A percentile compares a stretch with the other conserved stretches of the same genome.
Evolutionary conservation across 257 asterid genomes (phyloP).

Genomic region (Coffea canephora): DNA sequence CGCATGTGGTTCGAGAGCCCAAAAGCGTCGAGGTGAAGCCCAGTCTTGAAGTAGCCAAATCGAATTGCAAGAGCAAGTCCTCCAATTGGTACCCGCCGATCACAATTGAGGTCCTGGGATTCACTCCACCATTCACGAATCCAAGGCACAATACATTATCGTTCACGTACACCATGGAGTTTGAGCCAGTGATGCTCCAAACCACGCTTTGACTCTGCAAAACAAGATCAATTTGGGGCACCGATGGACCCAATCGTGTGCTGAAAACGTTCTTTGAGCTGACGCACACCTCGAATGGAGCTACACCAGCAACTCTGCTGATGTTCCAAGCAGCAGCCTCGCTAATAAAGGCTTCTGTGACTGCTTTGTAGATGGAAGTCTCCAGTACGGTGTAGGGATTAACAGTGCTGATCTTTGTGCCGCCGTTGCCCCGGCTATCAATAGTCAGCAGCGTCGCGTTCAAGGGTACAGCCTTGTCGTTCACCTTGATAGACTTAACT

Average conservation of each 20-base stretch:
- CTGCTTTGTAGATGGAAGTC: slow-evolving; percentile 38
- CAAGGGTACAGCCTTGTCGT: slow-evolving; percentile 3
- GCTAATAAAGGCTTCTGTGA: slow-evolving; percentile 16
- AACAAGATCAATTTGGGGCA: slow-evolving; percentile 49
- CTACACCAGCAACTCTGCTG: slow-evolving; percentile 27
- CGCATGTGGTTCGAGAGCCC: slow-evolving; percentile 52
- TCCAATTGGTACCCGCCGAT: slow-evolving; percentile 59
- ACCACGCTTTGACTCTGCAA: slow-evolving; percentile 43
- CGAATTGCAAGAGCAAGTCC: slow-evolving; percentile 54
- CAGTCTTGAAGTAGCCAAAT: slow-evolving; percentile 52
- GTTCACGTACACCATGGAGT: slow-evolving; percentile 53
- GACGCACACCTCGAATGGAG: slow-evolving; percentile 61
- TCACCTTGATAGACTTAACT: slow-evolving; percentile 15
- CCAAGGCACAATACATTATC: slow-evolving; percentile 47
- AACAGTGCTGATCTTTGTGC: slow-evolving; percentile 26
- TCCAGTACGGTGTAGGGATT: slow-evolving; percentile 51
- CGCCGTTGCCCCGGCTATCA: slow-evolving; percentile 16
- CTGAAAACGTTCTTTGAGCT: slow-evolving; percentile 27
- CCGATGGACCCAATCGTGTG: slow-evolving; percentile 54
- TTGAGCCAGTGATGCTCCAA: slow-evolving; percentile 59
- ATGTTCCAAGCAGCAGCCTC: slow-evolving; percentile 43
- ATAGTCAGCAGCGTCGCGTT: slow-evolving; percentile 18
- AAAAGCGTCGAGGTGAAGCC: slow-evolving; percentile 50
- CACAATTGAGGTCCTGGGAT: slow-evolving; percentile 52
- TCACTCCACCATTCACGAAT: slow-evolving; percentile 49